Base-by-base conservation (phyloP, 1,139 yeast species). In the Suhomyces maxii region DNA sequence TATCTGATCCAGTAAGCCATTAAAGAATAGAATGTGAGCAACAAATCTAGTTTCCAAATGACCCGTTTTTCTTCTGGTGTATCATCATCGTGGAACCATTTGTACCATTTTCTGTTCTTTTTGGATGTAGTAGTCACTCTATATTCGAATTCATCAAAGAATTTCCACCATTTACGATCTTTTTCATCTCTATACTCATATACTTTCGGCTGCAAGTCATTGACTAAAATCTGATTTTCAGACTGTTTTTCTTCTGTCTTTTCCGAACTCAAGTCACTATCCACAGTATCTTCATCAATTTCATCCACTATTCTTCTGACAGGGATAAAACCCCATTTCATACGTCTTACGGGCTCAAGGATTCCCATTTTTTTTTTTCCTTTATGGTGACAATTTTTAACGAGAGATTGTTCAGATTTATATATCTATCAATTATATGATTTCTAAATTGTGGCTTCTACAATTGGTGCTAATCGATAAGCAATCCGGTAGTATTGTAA, bases 1-100 rank as follows among this genome's bases (percentile, higher is more conserved):
- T 81, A 82, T 58, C 84, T 84, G 39, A 82, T 83, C 86, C 88
- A 86, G 60, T 83, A 84, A 14, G 83, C 80, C 64, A 82, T 65
- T 55, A 84, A 69, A 26, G 85, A 74, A 59, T 81, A 84, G 37
- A 81, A 63, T 2, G 86, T 78, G 49, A 86, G 68, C 39, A 83
- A 56, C 7, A 84, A 43, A 59, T 86, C 93, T 40, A 86, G 63
- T 59, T 86, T 86, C 59, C 78, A 62, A 39, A 86, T 68, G 39
- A 86, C 65, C 39, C 52, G 77, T 64, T 66, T 81, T 82, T 73
- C 78, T 7, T 73, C 81, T 2, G 76, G 72, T 1, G 86, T 69
- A 50, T 76, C 81, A 45, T 68, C 71, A 33, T 77, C 78, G 52
- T 79, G 79, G 53, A 79, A 83, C 88, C 89, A 83, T 46, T 75